Conservation (phyloP, 169 alveolate species). For the Pseudocohnilembus persalinus region DNA sequence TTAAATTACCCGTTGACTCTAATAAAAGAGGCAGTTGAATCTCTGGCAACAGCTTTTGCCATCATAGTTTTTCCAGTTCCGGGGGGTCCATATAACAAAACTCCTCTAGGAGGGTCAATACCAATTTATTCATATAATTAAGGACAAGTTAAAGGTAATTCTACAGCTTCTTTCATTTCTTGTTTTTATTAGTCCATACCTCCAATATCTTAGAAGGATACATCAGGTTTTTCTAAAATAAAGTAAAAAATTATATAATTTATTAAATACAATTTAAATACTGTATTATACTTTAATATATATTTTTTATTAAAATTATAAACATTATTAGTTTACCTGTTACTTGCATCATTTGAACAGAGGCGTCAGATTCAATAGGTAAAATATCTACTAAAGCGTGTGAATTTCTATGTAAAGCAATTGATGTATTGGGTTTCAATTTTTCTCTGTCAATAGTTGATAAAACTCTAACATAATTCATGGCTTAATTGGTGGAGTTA, state of each 20-base stretch:
- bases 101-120: constrained; percentile 99
- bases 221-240: constrained; percentile 96
- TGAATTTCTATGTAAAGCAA: constrained; percentile 99
- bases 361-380: constrained; percentile 99
- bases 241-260: neutral
- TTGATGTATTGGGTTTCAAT: constrained; percentile 96
- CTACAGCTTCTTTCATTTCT: constrained; percentile 99
- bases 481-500: constrained; percentile 96
- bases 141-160: constrained; percentile 98
- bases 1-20: constrained; percentile 98
- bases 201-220: constrained; percentile 98
- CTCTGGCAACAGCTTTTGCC: constrained; percentile 99
- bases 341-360: constrained; percentile 96
- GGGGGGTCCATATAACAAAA: constrained; percentile 98
- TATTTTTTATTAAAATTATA: no score
- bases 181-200: constrained; percentile 98
- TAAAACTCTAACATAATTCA: constrained; percentile 96
- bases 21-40: constrained; percentile 96
- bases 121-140: constrained; percentile 98
- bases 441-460: constrained; percentile 98
- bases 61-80: constrained; percentile 99
- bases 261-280: no score
- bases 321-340: constrained; percentile 51
- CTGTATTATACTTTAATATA: neutral
- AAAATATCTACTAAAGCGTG: constrained; percentile 98